A percentile compares a stretch with the other conserved stretches of the same genome.
Conservation (phyloP, 495 filamentous ascomycete species). For the Talaromyces nanjingensis region DNA sequence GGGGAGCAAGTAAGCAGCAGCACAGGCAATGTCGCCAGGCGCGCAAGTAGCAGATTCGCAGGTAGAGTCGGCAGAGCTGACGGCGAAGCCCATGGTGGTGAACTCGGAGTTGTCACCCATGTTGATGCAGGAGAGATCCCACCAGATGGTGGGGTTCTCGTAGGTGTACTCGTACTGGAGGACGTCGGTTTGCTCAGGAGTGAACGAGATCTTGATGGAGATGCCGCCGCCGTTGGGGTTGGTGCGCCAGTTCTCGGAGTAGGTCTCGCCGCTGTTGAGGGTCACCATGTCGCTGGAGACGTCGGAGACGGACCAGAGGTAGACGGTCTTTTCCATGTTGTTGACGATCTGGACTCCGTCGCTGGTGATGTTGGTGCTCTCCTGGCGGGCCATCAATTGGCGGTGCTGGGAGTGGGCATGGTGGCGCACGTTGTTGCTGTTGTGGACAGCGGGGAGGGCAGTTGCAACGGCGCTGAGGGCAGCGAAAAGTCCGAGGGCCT, state of each 20-base stretch:
- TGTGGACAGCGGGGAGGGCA: slow-evolving; percentile 27
- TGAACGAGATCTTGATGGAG: slow-evolving; percentile 41
- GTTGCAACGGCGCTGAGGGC: slow-evolving; percentile 30
- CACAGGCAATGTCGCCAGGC: slow-evolving; percentile 30
- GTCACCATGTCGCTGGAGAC: slow-evolving; percentile 32
- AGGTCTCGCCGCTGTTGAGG: slow-evolving; percentile 29
- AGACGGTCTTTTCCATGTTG: slow-evolving; percentile 31
- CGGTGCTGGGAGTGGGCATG: slow-evolving; percentile 11
- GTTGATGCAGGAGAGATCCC: slow-evolving; percentile 40
- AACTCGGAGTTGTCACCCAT: slow-evolving; percentile 30
- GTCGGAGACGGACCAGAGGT: slow-evolving; percentile 36
- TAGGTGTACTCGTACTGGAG: slow-evolving; percentile 45
- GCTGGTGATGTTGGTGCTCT: slow-evolving; percentile 29
- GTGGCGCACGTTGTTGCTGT: slow-evolving; percentile 13
- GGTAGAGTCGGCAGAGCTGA: slow-evolving; percentile 21
- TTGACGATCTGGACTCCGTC: slow-evolving; percentile 28
- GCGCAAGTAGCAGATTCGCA: slow-evolving; percentile 34
- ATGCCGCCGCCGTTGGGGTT: slow-evolving; percentile 39
- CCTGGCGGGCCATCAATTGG: slow-evolving; percentile 18
- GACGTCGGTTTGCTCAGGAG: slow-evolving; percentile 24
- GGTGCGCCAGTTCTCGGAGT: slow-evolving; percentile 27
- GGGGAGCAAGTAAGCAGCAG: slow-evolving; percentile 35
- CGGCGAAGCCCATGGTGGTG: slow-evolving; percentile 35
- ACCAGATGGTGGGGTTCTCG: slow-evolving; percentile 30
- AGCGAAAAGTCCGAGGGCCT: slow-evolving; percentile 33